Base-by-base conservation (phyloP, 208 protist genomes). In the Herpetomonas tarakana region DNA sequence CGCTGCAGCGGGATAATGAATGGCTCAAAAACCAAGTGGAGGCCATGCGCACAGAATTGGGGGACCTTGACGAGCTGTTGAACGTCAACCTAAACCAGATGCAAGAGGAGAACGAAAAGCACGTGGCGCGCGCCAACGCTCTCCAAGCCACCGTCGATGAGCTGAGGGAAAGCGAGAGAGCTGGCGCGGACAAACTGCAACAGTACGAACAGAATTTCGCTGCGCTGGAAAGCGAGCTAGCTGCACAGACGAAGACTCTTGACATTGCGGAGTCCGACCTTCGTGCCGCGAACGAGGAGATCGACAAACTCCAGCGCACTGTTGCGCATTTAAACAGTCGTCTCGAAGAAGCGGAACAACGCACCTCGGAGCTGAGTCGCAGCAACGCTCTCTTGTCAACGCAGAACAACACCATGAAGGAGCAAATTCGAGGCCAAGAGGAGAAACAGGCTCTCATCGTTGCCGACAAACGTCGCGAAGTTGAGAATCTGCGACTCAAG, bases 11-110 rank as follows among this genome's bases (percentile, higher is more conserved):
- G 29, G 87, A 91, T 57, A 91, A 94, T 58, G 68, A 31, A 25
- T 85, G 69, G 70, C 60, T 94, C 38, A 82, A 78, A 21, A 58
- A 65, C 9, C 78, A 91, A 31, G 83, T 91, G 0, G 74, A 86
- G 29, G 67, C 74, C 1, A 91, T 94, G 87, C 60, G 81, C 18
- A 55, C 58, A 52, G 87, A 94, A 45, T 58, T 94, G 0, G 74
- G 72, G 22, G 79, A 88, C n/a, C 38, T 94, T 4, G 84, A 94
- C 54, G 78, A 81, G 19, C 57, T 94, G 35, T 38, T 94, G 7
- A 85, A 81, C 51, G 46, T 72, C 9, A 86, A 81, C 30, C 65
- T 94, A n/a, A 90, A 91, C 49, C 71, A 88, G 26, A 82, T 91
- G 68, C 70, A 76, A 16, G 87, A 94, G 51, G 77, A 87, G 60